Conservation (phyloP, 768 basidiomycete genomes). For the Lactifluus hygrophoroides region DNA sequence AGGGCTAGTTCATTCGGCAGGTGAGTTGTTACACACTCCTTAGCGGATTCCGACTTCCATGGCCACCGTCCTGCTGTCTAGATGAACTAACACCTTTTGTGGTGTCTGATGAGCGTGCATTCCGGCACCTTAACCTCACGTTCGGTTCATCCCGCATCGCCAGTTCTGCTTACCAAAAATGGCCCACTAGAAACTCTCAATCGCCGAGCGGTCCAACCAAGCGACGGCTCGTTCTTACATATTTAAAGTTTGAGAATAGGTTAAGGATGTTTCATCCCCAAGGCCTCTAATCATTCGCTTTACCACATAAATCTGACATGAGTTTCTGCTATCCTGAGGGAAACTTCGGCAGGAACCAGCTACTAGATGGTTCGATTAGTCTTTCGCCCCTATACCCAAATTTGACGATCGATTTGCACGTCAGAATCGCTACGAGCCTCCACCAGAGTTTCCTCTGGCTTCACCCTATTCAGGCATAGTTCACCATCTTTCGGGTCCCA, state of each 20-base stretch:
- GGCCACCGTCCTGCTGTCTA: conserved; percentile 84
- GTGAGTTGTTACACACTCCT: conserved; percentile 86
- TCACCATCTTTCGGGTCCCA: conserved; percentile 89
- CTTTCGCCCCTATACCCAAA: conserved; percentile 95
- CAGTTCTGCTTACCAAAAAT: conserved; percentile 69
- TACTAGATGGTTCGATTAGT: conserved; percentile 94
- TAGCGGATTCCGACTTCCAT: conserved; percentile 82
- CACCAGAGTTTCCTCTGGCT: conserved; percentile 96
- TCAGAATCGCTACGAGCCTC: conserved; percentile 94
- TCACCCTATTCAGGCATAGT: conserved; percentile 85
- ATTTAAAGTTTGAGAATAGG: conserved; percentile 72
- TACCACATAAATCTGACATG: conserved; percentile 51
- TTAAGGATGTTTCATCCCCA: conserved; percentile 84
- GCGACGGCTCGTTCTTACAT: conserved; percentile 48
- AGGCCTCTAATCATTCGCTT: conserved; percentile 90
- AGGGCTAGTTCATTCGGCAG: conserved; percentile 87
- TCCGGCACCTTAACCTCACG: conserved; percentile 74
- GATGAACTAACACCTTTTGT: conserved; percentile 81
- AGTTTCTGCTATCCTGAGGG: conserved; percentile 67
- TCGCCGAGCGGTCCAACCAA: conserved; percentile 43
- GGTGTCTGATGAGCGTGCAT: conserved; percentile 79
- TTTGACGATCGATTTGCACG: conserved; percentile 94
- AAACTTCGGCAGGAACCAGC: conserved; percentile 91
- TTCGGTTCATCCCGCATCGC: conserved; percentile 60
- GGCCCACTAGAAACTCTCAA: conserved; percentile 66